phyloP scores from a whole-genome alignment of 176 grass and related monocot genomes.

The Avena sativa region DNA sequence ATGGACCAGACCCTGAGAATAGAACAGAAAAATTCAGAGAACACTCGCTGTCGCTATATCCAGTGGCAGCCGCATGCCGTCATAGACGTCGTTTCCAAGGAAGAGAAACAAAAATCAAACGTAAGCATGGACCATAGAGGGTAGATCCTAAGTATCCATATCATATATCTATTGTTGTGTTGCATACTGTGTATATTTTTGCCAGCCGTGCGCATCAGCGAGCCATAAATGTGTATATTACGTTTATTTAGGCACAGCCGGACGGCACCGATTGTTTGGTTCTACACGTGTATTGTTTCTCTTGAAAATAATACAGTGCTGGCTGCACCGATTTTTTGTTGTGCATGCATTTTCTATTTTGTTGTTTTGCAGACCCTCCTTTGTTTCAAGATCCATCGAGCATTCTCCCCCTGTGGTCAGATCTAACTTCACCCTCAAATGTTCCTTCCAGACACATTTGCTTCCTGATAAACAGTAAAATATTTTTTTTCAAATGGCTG shows the following conservation, averaged over 20 bases:
- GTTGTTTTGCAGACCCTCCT: neutral
- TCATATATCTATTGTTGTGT: too few species aligned
- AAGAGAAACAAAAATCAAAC: too few species aligned
- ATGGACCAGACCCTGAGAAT: neutral
- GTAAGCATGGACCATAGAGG: neutral
- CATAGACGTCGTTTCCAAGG: neutral
- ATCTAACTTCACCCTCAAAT: neutral
- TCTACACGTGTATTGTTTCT: neutral
- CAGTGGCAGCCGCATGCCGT: neutral
- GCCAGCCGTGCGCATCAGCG: neutral
- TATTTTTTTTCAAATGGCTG: too few species aligned
- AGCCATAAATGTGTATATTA: neutral
- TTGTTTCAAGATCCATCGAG: neutral
- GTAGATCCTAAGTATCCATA: neutral
- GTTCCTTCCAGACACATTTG: neutral
- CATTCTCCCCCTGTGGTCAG: neutral
- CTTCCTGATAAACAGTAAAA: too few species aligned
- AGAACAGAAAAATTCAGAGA: too few species aligned
- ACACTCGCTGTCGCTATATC: neutral
- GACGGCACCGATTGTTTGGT: slow-evolving; percentile 1
- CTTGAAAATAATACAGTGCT: neutral
- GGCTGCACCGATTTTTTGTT: neutral
- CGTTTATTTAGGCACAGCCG: neutral
- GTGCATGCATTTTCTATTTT: neutral
- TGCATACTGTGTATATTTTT: neutral